Evolutionary conservation across 345 rosid species (phyloP).

Genomic region (Alliaria petiolata): DNA sequence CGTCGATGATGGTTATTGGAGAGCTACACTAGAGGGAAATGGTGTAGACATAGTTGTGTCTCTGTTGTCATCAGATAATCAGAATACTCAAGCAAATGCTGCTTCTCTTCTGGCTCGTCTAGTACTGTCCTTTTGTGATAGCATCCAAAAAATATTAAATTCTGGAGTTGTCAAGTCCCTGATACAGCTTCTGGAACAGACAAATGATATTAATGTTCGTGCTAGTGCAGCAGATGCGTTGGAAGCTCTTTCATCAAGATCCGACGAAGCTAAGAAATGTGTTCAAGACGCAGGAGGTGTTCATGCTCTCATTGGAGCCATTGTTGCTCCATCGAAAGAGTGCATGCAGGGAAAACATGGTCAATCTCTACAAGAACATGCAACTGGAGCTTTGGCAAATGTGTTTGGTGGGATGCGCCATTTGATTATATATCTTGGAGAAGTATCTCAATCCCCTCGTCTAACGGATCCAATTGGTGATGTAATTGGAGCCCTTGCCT

Average conservation of each 20-base stretch:
- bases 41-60: slow-evolving; percentile 75
- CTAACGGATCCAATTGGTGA: slow-evolving; percentile 72
- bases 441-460: slow-evolving; percentile 61
- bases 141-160: slow-evolving; percentile 49
- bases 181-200: slow-evolving; percentile 56
- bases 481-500: slow-evolving; percentile 78
- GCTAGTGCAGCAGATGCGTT: slow-evolving; percentile 92
- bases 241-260: slow-evolving; percentile 74
- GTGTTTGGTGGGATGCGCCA: slow-evolving; percentile 72
- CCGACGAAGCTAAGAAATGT: slow-evolving; percentile 58
- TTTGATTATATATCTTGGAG: slow-evolving; percentile 61
- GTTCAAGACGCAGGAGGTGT: slow-evolving; percentile 71
- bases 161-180: slow-evolving; percentile 73
- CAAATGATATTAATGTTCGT: slow-evolving; percentile 62
- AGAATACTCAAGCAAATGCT: slow-evolving; percentile 79
- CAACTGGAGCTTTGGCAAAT: slow-evolving; percentile 81
- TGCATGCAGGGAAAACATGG: slow-evolving; percentile 70
- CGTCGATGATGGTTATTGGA: slow-evolving; percentile 79
- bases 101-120: slow-evolving; percentile 87
- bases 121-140: slow-evolving; percentile 62
- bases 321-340: slow-evolving; percentile 91
- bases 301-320: slow-evolving; percentile 67
- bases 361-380: slow-evolving; percentile 69
- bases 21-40: slow-evolving; percentile 66
- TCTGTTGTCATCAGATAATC: slow-evolving; percentile 72